Base-by-base conservation (phyloP, 129 eudicot genomes). In the Smallanthus sonchifolius region DNA sequence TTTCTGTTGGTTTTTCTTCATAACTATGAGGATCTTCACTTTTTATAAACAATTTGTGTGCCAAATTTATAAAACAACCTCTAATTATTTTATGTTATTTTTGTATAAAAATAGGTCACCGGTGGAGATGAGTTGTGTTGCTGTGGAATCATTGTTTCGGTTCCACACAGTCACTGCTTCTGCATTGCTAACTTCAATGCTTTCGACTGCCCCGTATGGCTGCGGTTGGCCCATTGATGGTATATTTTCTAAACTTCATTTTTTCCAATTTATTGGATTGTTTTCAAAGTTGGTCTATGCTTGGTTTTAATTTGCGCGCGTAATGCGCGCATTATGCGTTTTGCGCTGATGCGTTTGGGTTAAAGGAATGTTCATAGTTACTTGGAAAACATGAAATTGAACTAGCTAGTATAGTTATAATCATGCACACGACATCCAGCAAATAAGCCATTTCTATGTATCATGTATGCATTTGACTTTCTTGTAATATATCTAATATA, bases 111-210 rank as follows among this genome's bases (percentile, higher is more conserved):
- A 55, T 78, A 92, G 97, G 81, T 87, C 86, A 4, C 95, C 98
- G 0, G 98, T 87, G 49, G 96, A 89, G 82, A 54, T 86, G 88
- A 85, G 92, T 37, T 55, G 80, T 70, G 83, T 83, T 51, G 44
- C 77, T 30, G 76, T 83, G 54, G 80, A 82, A 43, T 83, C 98
- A 15, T 63, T 89, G 86, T 75, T 85, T 57, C 98, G 95, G 2
- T 87, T 77, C 70, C 95, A 92, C 75, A 80, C 95, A 11, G 96
- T 95, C 10, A 92, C 96, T 15, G 86, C 98, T 36, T 87, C 96
- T 28, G 96, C 98, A 16, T 85, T 92, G 86, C 86, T 87, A 38
- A 92, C 79, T 77, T 92, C 96, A 3, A 89, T 89, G 98, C 92
- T 92, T 43, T 86, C 92, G 1, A 79, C 66, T n/a, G 80, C 94